A percentile compares a stretch with the other conserved stretches of the same genome.
These are phyloP conservation scores for Sabuloglossum arenarium DNA, from an alignment of 495 filamentous ascomycete genomes.

Conservation along the genomic window DNA sequence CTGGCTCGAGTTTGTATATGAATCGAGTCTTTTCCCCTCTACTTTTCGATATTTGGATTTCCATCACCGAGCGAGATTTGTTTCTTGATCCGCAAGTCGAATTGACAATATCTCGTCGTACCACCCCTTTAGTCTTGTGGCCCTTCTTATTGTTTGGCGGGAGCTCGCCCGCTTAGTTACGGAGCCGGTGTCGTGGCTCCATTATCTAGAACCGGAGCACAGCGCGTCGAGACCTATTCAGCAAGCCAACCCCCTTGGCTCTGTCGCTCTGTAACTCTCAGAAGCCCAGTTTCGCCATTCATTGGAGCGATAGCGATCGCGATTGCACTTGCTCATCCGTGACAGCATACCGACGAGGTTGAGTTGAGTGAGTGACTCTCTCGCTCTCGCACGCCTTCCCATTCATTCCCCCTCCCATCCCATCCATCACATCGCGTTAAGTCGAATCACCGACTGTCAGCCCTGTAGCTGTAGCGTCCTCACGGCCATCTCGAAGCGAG, in stretches of 20 bases:
- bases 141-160: background rate
- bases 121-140: background rate
- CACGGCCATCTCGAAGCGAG: background rate
- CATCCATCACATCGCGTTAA: background rate
- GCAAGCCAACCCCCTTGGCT: background rate
- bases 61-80: background rate
- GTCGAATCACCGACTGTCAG: background rate
- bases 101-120: background rate
- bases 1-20: constrained; percentile 7
- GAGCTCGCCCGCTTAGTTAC: constrained; percentile 1
- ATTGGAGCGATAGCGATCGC: background rate
- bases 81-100: background rate
- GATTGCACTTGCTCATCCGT: background rate
- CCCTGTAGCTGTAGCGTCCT: background rate
- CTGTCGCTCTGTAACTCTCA: background rate
- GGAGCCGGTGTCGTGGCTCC: constrained; percentile 1
- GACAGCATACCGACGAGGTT: background rate
- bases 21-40: constrained; percentile 1
- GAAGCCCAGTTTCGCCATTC: background rate
- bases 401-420: background rate
- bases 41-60: background rate
- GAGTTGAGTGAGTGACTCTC: background rate
- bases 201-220: background rate
- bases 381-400: background rate
- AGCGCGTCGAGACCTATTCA: constrained; percentile 1